Conservation (phyloP, 2,329 filamentous ascomycete genomes). For the Neopestalotiopsis sp. region DNA sequence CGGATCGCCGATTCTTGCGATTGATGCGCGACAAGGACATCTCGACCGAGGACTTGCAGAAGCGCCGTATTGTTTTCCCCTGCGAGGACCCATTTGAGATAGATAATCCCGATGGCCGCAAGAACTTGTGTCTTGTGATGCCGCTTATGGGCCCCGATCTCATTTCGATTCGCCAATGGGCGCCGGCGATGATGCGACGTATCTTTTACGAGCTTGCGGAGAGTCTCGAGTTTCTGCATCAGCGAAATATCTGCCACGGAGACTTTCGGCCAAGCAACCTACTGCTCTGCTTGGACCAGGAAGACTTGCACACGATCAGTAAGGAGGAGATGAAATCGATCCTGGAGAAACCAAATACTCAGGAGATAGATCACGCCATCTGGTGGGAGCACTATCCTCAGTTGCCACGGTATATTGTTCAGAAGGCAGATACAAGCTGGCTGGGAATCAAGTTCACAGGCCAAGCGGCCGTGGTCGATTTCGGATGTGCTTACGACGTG, state of each 20-base stretch:
- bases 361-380: background rate
- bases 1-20: background rate
- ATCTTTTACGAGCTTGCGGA: background rate
- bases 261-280: slow-evolving; percentile 15
- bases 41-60: background rate
- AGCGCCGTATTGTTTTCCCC: slow-evolving; percentile 6
- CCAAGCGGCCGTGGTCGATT: background rate
- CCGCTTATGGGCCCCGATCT: slow-evolving; percentile 15
- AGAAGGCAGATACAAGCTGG: background rate
- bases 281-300: slow-evolving; percentile 10
- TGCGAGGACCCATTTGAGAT: slow-evolving; percentile 1
- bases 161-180: background rate
- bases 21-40: background rate
- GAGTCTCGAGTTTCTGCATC: background rate
- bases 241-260: slow-evolving; percentile 16
- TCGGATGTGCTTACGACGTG: slow-evolving; percentile 3
- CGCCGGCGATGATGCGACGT: background rate
- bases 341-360: background rate
- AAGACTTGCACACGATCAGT: slow-evolving; percentile 8
- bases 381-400: background rate
- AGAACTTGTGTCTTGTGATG: slow-evolving; percentile 12
- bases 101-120: background rate
- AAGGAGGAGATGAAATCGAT: slow-evolving; percentile 14
- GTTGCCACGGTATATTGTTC: background rate
- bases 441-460: background rate